These are phyloP conservation scores for Boletus subparvulus DNA, from an alignment of 768 basidiomycete species.

Conservation along the genomic window DNA sequence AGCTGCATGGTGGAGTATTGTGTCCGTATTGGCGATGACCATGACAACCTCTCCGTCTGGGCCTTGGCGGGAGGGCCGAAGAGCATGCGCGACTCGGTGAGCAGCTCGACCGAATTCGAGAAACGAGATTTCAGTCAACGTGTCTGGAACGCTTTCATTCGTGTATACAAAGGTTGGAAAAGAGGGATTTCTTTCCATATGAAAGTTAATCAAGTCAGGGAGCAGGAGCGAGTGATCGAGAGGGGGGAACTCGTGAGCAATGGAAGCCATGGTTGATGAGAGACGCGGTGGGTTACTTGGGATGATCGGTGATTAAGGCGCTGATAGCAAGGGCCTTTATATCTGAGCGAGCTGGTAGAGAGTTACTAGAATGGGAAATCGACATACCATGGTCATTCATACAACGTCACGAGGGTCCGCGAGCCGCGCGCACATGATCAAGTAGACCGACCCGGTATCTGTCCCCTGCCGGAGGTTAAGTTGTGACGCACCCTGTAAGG, in stretches of 20 bases:
- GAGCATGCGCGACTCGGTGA: conserved; percentile 38
- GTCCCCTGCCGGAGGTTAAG: no score
- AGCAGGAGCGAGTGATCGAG: conserved; percentile 24
- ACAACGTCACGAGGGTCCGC: no score
- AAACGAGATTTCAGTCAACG: conserved; percentile 22
- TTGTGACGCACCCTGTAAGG: no score
- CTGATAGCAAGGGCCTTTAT: conserved; percentile 9
- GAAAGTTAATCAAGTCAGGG: conserved; percentile 27
- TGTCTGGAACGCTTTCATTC: conserved; percentile 8
- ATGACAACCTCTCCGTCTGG: conserved; percentile 21
- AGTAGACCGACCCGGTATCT: no score
- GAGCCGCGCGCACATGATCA: no score
- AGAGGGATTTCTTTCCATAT: conserved; percentile 25
- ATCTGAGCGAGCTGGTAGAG: background rate
- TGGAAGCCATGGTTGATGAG: conserved; percentile 3
- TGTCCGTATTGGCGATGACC: conserved; percentile 32
- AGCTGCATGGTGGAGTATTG: conserved; percentile 34
- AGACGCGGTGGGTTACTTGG: background rate
- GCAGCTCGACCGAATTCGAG: conserved; percentile 30
- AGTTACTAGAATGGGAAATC: no score
- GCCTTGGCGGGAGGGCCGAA: conserved; percentile 36
- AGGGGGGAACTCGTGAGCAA: conserved; percentile 14
- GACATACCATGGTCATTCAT: no score
- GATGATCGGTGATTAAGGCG: background rate
- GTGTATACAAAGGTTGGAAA: conserved; percentile 21